phyloP scores from a whole-genome alignment of 768 basidiomycete species.

The Amanita rimosa region DNA sequence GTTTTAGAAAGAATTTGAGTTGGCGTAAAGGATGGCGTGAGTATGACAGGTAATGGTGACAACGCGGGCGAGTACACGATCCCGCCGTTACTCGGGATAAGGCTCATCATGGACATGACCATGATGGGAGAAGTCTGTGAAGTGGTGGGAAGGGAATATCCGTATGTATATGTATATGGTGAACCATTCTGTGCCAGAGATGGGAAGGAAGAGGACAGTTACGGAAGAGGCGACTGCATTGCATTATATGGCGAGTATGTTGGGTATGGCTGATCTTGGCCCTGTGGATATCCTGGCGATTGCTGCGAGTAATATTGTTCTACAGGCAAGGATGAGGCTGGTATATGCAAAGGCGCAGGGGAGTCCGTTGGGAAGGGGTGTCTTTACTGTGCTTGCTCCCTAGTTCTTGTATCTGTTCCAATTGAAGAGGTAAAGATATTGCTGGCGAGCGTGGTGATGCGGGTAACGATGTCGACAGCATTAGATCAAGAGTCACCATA shows the following conservation, averaged over 20 bases:
- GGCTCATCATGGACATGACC: background rate
- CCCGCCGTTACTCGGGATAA: background rate
- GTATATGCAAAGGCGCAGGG: too few species aligned
- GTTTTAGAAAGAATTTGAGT: background rate
- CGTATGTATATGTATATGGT: background rate
- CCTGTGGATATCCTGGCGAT: background rate
- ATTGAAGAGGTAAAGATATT: background rate
- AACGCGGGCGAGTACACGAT: background rate
- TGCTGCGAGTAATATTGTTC: too few species aligned
- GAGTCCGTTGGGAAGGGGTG: background rate
- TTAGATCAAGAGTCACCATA: background rate
- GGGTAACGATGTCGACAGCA: background rate
- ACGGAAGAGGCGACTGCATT: background rate
- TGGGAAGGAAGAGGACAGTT: background rate
- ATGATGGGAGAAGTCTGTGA: slow-evolving; percentile 1
- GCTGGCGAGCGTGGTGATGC: background rate
- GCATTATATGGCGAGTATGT: background rate
- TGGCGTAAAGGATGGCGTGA: background rate
- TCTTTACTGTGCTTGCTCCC: background rate
- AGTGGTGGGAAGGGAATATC: background rate
- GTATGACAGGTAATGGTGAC: background rate
- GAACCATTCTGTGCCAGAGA: background rate
- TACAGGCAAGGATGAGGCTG: too few species aligned
- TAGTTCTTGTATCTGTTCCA: background rate
- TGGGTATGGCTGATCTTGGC: background rate